Percentiles rank a stretch among this genome's conserved stretches.
phyloP scores from a whole-genome alignment of 2,329 filamentous ascomycete genomes.

The Davidsoniella virescens region DNA sequence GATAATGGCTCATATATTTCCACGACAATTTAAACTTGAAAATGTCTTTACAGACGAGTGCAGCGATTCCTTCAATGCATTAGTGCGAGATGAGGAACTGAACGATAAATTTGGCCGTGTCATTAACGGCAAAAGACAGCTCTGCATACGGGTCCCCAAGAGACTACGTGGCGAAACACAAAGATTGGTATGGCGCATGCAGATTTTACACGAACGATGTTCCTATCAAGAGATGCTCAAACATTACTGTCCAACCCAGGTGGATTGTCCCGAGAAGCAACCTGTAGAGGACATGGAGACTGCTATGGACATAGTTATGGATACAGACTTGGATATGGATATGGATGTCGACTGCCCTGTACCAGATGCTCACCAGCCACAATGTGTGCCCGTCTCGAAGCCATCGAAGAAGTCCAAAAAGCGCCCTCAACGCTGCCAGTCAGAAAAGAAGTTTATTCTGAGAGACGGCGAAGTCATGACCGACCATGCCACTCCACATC shows the following conservation, averaged over 20 bases:
- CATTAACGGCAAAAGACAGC: constrained; percentile 6
- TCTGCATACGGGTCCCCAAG: constrained; percentile 35
- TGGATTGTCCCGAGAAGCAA: neutral
- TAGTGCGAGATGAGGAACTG: constrained; percentile 73
- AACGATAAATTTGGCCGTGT: constrained; percentile 16
- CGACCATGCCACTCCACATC: constrained; percentile 48
- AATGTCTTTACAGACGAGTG: constrained; percentile 73
- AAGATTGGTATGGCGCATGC: constrained; percentile 49
- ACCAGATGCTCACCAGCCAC: neutral
- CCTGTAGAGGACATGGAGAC: neutral
- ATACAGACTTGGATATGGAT: too few species aligned
- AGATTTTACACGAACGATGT: constrained; percentile 55
- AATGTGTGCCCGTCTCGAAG: neutral
- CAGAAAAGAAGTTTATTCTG: constrained; percentile 2
- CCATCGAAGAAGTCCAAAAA: neutral
- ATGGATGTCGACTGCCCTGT: neutral
- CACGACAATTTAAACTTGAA: constrained; percentile 73
- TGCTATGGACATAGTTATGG: too few species aligned
- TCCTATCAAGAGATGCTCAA: constrained; percentile 64
- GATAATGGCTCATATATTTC: constrained; percentile 86
- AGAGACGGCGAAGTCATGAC: constrained; percentile 30
- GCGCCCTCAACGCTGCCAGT: neutral
- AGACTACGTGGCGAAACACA: constrained; percentile 47
- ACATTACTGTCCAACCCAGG: constrained; percentile 54
- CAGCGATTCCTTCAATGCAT: constrained; percentile 47